These are phyloP conservation scores for Globisporangium nagaii DNA, from an alignment of 352 stramenopile species.

Conservation along the genomic window DNA sequence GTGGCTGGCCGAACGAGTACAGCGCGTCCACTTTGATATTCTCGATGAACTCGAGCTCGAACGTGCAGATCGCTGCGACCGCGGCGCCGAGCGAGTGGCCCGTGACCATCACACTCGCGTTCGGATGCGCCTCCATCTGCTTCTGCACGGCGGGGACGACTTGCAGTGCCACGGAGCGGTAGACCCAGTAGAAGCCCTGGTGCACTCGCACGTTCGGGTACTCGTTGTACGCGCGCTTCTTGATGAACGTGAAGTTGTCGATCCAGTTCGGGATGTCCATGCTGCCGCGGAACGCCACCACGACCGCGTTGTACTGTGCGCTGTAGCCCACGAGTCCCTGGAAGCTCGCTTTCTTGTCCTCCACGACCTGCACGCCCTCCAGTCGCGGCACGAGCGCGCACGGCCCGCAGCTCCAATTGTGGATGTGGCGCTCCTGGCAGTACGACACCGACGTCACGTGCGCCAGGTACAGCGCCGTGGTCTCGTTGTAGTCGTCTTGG, in stretches of 20 bases:
- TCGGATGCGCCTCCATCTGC: conserved; percentile 28
- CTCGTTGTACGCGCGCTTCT: conserved; percentile 55
- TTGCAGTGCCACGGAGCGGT: conserved; percentile 49
- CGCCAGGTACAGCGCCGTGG: conserved; percentile 62
- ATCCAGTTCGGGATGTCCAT: conserved; percentile 85
- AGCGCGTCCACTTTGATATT: conserved; percentile 46
- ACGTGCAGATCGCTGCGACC: conserved; percentile 64
- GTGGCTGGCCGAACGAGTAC: conserved; percentile 77
- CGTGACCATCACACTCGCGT: conserved; percentile 51
- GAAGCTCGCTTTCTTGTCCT: conserved; percentile 72
- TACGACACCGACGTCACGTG: conserved; percentile 77
- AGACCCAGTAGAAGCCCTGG: conserved; percentile 80
- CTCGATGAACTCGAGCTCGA: conserved; percentile 63
- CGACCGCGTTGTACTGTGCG: conserved; percentile 32
- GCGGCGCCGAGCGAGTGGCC: conserved; percentile 75
- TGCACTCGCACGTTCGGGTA: conserved; percentile 64
- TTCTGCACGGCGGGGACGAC: conserved; percentile 30
- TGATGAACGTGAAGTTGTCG: conserved; percentile 81
- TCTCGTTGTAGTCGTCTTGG: conserved; percentile 52
- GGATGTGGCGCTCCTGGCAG: conserved; percentile 56
- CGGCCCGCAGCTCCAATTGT: conserved; percentile 71
- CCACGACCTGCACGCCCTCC: conserved; percentile 41
- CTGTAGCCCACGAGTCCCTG: conserved; percentile 78
- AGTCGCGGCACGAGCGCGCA: conserved; percentile 55
- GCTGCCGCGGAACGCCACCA: conserved; percentile 78